Percentiles rank a stretch among this genome's conserved stretches.
Evolutionary conservation across 2,329 filamentous ascomycete species (phyloP).

Genomic region (Raffaelea deltoideospora): DNA sequence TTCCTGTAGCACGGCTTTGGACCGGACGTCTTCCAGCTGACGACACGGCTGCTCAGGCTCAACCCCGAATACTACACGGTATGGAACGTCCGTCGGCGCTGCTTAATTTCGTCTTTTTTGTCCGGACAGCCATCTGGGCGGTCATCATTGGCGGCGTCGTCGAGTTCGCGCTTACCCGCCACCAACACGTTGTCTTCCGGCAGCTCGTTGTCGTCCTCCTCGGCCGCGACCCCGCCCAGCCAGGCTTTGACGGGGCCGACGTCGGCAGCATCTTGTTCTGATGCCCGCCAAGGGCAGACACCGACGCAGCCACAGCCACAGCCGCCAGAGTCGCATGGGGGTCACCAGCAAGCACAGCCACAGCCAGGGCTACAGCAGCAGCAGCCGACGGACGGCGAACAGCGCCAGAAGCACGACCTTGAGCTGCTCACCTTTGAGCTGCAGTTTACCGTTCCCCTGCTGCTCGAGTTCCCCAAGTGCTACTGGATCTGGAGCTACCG

Average conservation of each 20-base stretch:
- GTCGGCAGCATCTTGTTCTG: slow-evolving; percentile 24
- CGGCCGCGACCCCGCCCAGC: slow-evolving; percentile 33
- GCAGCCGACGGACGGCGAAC: background rate
- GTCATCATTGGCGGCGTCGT: slow-evolving; percentile 40
- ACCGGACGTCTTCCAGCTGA: slow-evolving; percentile 46
- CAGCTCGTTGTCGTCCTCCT: slow-evolving; percentile 33
- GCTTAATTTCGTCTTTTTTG: slow-evolving; percentile 44
- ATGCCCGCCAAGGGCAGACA: no score
- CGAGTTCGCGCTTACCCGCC: slow-evolving; percentile 36
- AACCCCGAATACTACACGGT: slow-evolving; percentile 86
- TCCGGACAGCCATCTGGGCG: slow-evolving; percentile 37
- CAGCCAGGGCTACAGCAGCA: slow-evolving; percentile 37
- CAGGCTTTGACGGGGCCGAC: slow-evolving; percentile 24
- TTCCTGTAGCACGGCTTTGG: slow-evolving; percentile 31
- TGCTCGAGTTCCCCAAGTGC: slow-evolving; percentile 83
- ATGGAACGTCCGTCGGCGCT: slow-evolving; percentile 76
- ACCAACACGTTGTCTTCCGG: slow-evolving; percentile 48
- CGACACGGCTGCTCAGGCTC: slow-evolving; percentile 55
- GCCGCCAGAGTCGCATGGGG: no score
- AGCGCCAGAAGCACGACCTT: slow-evolving; percentile 13
- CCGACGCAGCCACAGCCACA: no score
- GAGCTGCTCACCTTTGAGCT: slow-evolving; percentile 59
- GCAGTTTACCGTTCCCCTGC: slow-evolving; percentile 65
- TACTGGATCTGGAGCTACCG: slow-evolving; percentile 99
- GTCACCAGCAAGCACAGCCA: no score